Conservation (phyloP, 345 rosid species). For the Mangifera indica region DNA sequence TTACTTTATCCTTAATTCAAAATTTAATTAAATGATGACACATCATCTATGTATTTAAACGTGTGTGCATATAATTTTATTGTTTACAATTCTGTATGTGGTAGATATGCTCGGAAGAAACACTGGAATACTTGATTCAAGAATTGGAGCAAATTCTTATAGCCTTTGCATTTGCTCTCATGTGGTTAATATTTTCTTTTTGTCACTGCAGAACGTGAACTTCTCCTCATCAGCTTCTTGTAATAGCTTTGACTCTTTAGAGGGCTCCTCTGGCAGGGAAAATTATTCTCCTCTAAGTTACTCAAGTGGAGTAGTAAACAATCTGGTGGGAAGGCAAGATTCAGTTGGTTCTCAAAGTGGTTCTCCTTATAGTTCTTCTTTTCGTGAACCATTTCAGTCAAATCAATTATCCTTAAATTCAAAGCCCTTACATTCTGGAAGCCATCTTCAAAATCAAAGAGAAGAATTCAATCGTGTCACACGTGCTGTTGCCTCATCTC, state of each 20-base stretch:
- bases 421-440: conserved; percentile 29
- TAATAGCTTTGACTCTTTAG: conserved; percentile 50
- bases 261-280: conserved; percentile 45
- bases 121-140: not conserved
- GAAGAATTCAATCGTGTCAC: conserved; percentile 35
- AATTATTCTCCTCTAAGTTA: conserved; percentile 31
- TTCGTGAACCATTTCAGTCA: conserved; percentile 40
- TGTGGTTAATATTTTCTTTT: conserved; percentile 19
- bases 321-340: conserved; percentile 49
- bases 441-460: conserved; percentile 37
- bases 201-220: conserved; percentile 39
- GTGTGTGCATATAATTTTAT: no score
- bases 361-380: conserved; percentile 35
- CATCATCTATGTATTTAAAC: no score
- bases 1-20: no score
- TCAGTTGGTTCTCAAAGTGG: conserved; percentile 39
- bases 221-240: conserved; percentile 50
- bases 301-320: conserved; percentile 25
- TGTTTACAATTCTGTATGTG: not conserved
- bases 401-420: conserved; percentile 40
- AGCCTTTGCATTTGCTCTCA: not conserved
- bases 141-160: not conserved
- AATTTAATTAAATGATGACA: no score
- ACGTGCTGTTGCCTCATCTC: conserved; percentile 41
- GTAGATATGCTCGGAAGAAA: not conserved